Evolutionary conservation across 2,329 filamentous ascomycete species (phyloP), one percentile per base, ranked within the genome.

Genomic region (Exophiala sideris): DNA sequence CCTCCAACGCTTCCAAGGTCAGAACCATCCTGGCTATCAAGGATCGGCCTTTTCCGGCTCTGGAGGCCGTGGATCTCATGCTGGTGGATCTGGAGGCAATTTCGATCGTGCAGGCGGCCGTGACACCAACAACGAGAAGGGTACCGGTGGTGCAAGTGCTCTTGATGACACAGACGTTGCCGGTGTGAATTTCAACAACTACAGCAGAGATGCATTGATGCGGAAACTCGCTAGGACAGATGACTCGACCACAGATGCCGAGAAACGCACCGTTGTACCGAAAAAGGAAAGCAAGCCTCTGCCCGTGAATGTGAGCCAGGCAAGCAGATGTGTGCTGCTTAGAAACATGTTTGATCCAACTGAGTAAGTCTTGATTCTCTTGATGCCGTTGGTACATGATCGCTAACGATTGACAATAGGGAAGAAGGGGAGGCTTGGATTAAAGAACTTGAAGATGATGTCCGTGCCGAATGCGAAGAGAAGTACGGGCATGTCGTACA

Each of bases 131-230:
- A 89, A 86, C 70, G 90, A 96, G 67, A 96, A 96, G 74, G 83
- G 83, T 62, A 83, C 88, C 42, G 88, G 89, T 57, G 91, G 91
- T 65, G 92, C 92, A 46, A 96, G 91, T 76, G 94, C 94, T 66
- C 79, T 99, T 48, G 94, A 99, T 74, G 94, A 99, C 70, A 95
- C 91, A 59, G 94, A 99, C 72, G 94, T 99, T 70, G 90, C 89
- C 48, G 94, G 94, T 68, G 92, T 99, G 74, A 97, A 97, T 76
- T 97, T 97, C 87, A 96, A 91, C 82, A 96, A 96, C 74, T 96
- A 95, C 79, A 96, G 90, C 80, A 89, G 94, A 76, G 91, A 97
- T 78, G 89, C 91, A 69, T 86, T 99, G 75, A 99, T 99, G 94
- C 85, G 90, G 73, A 96, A 97, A 77, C 88, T 99, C 74, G 91